Evolutionary conservation across 257 asterid genomes (phyloP).

Genomic region (Anisodus acutangulus): DNA sequence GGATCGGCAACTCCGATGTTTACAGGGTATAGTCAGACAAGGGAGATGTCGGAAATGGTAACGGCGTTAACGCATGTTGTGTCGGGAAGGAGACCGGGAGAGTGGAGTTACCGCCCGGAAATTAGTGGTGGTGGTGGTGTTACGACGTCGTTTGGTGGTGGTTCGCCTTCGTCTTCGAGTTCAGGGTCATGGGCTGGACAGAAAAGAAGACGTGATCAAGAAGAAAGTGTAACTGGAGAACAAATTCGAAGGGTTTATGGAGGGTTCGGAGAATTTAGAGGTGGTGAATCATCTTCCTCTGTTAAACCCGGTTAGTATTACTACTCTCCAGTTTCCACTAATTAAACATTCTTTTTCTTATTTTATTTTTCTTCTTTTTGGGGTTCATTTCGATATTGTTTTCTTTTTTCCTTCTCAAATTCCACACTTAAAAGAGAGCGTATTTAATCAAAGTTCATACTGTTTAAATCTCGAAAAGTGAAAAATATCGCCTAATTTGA

Average conservation of each 20-base stretch:
- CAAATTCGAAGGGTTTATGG: slow-evolving; percentile 38
- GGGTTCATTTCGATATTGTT: background rate
- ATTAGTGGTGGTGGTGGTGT: slow-evolving; percentile 26
- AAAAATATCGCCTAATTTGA: too few species aligned
- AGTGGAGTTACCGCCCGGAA: slow-evolving; percentile 31
- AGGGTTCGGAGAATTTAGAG: slow-evolving; percentile 33
- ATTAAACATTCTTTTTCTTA: background rate
- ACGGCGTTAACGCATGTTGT: slow-evolving; percentile 66
- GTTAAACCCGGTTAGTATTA: slow-evolving; percentile 52
- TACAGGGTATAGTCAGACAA: slow-evolving; percentile 43
- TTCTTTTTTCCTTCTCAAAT: background rate
- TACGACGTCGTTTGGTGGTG: slow-evolving; percentile 37
- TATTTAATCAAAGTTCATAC: too few species aligned
- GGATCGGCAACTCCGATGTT: slow-evolving; percentile 45
- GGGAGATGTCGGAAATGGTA: slow-evolving; percentile 77
- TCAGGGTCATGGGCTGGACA: slow-evolving; percentile 78
- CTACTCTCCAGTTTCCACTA: background rate
- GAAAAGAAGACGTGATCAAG: slow-evolving; percentile 69
- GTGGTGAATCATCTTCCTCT: slow-evolving; percentile 42
- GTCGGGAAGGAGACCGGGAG: slow-evolving; percentile 43
- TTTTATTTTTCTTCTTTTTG: too few species aligned
- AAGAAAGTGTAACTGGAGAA: slow-evolving; percentile 49
- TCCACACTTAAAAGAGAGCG: background rate
- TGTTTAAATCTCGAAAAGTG: too few species aligned
- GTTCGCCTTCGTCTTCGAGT: slow-evolving; percentile 68